These are phyloP conservation scores for Fraxinus nigra DNA, from an alignment of 305 asterid genomes.

Conservation along the genomic window DNA sequence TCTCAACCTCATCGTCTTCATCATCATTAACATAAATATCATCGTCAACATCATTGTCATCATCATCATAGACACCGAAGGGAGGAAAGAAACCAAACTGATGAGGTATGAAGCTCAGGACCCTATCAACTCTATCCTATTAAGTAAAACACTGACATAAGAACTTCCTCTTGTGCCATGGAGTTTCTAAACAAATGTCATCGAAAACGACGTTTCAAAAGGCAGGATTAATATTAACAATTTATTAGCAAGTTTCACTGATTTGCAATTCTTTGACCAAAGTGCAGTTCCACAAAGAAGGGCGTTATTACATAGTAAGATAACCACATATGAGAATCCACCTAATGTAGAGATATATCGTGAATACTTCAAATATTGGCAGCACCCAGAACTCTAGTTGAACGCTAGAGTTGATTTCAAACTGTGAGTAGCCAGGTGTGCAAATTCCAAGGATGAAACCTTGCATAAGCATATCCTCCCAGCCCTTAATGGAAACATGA, in stretches of 20 bases:
- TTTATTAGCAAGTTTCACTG: not conserved
- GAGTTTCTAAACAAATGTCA: not conserved
- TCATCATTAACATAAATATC: not conserved
- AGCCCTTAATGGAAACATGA: not conserved
- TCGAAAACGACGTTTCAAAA: not conserved
- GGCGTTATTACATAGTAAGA: not conserved
- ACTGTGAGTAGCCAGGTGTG: not conserved
- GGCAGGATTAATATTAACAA: not conserved
- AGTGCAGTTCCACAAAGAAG: not conserved
- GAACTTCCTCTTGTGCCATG: not conserved
- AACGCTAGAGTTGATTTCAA: not conserved
- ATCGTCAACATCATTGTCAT: conserved; percentile 31
- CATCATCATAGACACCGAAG: conserved; percentile 11
- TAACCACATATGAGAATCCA: not conserved
- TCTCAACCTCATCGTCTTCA: not conserved
- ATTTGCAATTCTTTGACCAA: not conserved
- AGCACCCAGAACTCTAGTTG: not conserved
- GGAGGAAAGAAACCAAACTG: not conserved
- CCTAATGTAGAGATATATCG: not conserved
- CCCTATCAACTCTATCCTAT: not conserved
- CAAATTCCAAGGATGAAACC: not conserved
- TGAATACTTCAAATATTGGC: not conserved
- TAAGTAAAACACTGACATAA: not conserved
- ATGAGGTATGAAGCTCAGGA: not conserved
- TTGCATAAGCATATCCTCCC: not conserved